phyloP scores from a whole-genome alignment of 2,329 filamentous ascomycete genomes.

The Colletotrichum australisinense region DNA sequence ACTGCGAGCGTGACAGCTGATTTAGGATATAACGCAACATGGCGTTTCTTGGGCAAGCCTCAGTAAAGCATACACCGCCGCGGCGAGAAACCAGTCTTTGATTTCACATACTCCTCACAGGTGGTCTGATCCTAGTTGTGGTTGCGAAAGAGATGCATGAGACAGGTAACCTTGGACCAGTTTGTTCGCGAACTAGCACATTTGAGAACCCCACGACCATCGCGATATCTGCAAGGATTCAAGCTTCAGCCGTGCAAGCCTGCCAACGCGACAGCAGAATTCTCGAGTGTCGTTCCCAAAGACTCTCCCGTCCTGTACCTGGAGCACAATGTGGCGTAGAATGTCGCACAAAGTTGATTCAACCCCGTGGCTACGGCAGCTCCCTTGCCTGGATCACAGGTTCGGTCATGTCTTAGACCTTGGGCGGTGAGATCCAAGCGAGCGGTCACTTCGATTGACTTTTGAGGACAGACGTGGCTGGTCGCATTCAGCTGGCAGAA shows the following conservation, averaged over 20 bases:
- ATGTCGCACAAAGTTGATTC: not conserved
- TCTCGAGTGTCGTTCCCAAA: not conserved
- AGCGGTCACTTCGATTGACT: not conserved
- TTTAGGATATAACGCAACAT: not conserved
- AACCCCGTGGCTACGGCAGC: not conserved
- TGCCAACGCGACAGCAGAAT: not conserved
- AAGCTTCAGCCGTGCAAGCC: not conserved
- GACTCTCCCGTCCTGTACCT: not conserved
- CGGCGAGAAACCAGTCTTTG: not conserved
- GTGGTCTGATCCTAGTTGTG: not conserved
- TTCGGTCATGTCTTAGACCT: conserved; percentile 15
- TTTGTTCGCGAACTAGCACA: not conserved
- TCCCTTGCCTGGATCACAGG: not conserved
- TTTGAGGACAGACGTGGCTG: conserved; percentile 3
- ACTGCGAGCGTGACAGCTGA: not conserved
- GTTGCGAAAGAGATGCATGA: not conserved
- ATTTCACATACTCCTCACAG: not conserved
- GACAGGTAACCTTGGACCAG: not conserved
- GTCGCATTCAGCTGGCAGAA: conserved; percentile 9
- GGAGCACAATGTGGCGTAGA: not conserved
- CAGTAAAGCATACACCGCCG: not conserved
- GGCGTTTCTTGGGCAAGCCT: not conserved
- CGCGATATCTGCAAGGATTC: not conserved
- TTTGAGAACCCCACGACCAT: not conserved
- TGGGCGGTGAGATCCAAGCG: conserved; percentile 23